Evolutionary conservation across 2,329 filamentous ascomycete species (phyloP).

Genomic region (Aspergillus sp.): DNA sequence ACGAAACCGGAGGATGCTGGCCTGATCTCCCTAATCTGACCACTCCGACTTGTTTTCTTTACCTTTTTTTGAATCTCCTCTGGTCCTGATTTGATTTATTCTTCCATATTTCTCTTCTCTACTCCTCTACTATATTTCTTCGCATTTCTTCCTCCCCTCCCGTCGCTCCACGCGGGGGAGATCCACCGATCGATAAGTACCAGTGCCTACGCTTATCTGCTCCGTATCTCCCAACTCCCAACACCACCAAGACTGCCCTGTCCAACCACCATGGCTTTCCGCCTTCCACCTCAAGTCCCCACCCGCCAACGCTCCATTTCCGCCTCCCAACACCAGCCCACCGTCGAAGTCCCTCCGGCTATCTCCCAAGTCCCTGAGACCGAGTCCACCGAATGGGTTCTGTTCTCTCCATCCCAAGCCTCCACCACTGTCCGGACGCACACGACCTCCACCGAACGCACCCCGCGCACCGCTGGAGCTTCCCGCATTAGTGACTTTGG

Average conservation of each 20-base stretch:
- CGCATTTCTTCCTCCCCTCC: neutral
- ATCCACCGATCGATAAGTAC: constrained; percentile 14
- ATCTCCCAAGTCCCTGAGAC: constrained; percentile 50
- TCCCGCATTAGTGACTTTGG: constrained; percentile 78
- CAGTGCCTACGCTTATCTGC: constrained; percentile 9
- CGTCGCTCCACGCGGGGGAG: constrained; percentile 17
- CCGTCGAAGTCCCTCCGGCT: constrained; percentile 26
- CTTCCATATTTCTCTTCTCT: neutral
- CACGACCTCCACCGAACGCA: constrained; percentile 64
- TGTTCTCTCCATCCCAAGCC: constrained; percentile 75
- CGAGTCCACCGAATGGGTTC: constrained; percentile 89
- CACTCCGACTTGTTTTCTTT: neutral
- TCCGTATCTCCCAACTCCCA: neutral
- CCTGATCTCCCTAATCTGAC: neutral
- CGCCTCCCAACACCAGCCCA: constrained; percentile 22
- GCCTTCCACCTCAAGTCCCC: constrained; percentile 34
- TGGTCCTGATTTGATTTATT: neutral
- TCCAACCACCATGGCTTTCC: constrained; percentile 34
- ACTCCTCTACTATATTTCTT: neutral
- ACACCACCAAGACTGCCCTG: neutral
- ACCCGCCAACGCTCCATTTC: constrained; percentile 35
- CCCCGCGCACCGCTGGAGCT: constrained; percentile 63
- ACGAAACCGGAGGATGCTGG: neutral
- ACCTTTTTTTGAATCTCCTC: neutral
- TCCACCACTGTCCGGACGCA: constrained; percentile 67